Conservation (phyloP, 2,329 filamentous ascomycete species). For the Epichloe gansuensis region DNA sequence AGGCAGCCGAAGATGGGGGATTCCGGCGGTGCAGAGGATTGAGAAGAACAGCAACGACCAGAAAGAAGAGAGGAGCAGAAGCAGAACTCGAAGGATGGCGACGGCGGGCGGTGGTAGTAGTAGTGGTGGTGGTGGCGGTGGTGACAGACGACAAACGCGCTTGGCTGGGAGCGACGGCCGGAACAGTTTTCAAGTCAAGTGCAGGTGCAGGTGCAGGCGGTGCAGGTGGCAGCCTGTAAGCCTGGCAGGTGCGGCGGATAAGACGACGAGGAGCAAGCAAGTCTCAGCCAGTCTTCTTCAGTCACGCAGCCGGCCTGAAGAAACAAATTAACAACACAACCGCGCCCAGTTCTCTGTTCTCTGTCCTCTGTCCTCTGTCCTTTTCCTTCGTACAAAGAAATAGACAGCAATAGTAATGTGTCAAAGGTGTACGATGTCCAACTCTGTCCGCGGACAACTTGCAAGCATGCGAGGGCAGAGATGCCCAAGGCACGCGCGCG, state of each 20-base stretch:
- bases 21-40: background rate
- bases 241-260: background rate
- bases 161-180: background rate
- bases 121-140: background rate
- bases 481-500: no score
- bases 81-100: background rate
- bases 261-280: no score
- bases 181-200: background rate
- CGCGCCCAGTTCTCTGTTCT: no score
- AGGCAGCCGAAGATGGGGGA: slow-evolving; percentile 1
- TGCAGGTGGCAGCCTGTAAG: background rate
- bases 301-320: no score
- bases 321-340: no score
- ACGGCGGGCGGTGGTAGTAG: background rate
- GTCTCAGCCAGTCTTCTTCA: no score
- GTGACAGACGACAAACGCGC: background rate
- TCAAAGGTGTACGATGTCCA: no score
- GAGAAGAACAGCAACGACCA: background rate
- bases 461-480: no score
- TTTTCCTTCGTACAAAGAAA: no score
- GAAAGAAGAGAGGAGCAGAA: background rate
- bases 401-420: no score
- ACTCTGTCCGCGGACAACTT: no score
- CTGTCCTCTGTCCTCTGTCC: no score
- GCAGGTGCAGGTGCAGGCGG: background rate